Evolutionary conservation across 148 eudicot species (phyloP).

Genomic region (Heliamphora exappendiculata): DNA sequence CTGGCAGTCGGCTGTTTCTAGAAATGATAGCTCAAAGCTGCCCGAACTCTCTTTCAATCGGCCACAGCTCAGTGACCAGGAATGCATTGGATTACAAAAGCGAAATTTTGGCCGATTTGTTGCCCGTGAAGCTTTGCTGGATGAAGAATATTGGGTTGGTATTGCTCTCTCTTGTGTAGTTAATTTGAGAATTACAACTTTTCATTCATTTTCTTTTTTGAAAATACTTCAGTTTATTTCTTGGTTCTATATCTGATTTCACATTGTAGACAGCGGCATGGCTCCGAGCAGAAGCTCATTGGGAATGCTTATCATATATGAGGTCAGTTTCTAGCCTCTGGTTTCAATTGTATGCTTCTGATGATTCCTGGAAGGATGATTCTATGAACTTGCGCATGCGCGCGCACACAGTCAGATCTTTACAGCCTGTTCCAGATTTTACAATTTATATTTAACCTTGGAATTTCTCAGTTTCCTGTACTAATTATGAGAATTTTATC

Average conservation of each 20-base stretch:
- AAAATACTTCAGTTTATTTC: constrained; percentile 15
- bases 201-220: constrained; percentile 1
- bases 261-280: constrained; percentile 73
- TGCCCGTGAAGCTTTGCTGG: constrained; percentile 70
- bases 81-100: constrained; percentile 32
- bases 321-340: constrained; percentile 31
- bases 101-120: constrained; percentile 52
- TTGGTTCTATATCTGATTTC: constrained; percentile 15
- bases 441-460: background rate
- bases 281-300: constrained; percentile 83
- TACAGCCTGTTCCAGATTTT: background rate
- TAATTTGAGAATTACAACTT: background rate
- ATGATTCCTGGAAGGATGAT: constrained; percentile 2
- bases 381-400: background rate
- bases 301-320: constrained; percentile 63
- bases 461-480: constrained; percentile 1
- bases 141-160: constrained; percentile 86
- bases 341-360: background rate
- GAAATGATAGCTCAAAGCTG: constrained; percentile 35
- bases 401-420: background rate
- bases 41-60: constrained; percentile 57
- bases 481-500: constrained; percentile 6
- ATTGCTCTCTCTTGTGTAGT: constrained; percentile 11
- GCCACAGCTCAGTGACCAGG: constrained; percentile 56
- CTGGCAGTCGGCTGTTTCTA: constrained; percentile 33